These are phyloP conservation scores for Graphium sp. DNA, from an alignment of 2,329 filamentous ascomycete genomes.

Conservation along the genomic window DNA sequence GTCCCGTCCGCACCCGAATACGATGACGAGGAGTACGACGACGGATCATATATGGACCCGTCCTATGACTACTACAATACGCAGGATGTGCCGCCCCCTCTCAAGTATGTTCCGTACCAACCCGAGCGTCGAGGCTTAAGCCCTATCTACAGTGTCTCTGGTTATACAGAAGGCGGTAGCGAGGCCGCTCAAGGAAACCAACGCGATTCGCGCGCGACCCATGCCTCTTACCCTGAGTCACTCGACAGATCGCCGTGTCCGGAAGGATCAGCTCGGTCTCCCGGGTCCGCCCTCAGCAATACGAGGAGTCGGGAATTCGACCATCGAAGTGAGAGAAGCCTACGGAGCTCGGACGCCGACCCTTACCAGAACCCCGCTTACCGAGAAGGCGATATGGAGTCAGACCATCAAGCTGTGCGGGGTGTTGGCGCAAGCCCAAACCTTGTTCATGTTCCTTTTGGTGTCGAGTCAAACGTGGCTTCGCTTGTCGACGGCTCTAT, in stretches of 20 bases:
- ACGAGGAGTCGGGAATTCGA: constrained; percentile 32
- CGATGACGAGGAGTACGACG: constrained; percentile 22
- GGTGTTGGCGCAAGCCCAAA: constrained; percentile 58
- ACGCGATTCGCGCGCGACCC: constrained; percentile 34
- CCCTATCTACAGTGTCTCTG: constrained; percentile 84
- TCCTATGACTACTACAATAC: constrained; percentile 35
- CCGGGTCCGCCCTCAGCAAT: constrained; percentile 37
- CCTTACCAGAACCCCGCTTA: too few relatives aligned
- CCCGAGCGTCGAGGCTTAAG: constrained; percentile 59
- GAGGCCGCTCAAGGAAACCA: constrained; percentile 28
- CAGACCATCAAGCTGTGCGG: constrained; percentile 56
- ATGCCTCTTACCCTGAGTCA: constrained; percentile 42
- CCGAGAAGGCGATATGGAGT: too few relatives aligned
- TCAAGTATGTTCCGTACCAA: constrained; percentile 52
- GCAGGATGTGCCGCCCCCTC: constrained; percentile 46
- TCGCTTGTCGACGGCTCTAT: constrained; percentile 67
- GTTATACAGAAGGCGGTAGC: constrained; percentile 49
- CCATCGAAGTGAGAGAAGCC: constrained; percentile 15
- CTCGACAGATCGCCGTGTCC: constrained; percentile 37
- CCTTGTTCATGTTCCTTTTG: constrained; percentile 54
- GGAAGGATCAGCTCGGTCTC: constrained; percentile 25
- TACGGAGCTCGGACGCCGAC: constrained; percentile 34
- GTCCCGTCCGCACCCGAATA: constrained; percentile 14
- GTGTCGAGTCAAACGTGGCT: constrained; percentile 78
- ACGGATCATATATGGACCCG: too few relatives aligned